Conservation (phyloP, 2,329 filamentous ascomycete genomes). For the Ceratocystiopsis sp. region DNA sequence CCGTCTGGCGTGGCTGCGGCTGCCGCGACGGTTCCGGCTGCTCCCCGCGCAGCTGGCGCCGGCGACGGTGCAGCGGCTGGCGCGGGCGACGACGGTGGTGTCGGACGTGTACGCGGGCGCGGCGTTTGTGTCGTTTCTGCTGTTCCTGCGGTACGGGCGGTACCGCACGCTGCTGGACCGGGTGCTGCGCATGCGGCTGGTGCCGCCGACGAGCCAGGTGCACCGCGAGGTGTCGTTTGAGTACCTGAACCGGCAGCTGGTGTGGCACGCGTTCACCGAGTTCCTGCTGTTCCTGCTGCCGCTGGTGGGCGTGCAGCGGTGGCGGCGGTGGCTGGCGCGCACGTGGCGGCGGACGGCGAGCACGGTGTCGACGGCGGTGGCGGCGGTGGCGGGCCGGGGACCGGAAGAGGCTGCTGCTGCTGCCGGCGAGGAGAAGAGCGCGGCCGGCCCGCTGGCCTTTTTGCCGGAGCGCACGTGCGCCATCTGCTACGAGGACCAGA, state of each 20-base stretch:
- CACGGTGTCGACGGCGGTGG: conserved; percentile 30
- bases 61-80: conserved; percentile 35
- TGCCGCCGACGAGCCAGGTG: conserved; percentile 70
- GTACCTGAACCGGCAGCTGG: conserved; percentile 90
- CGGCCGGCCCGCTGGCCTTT: conserved; percentile 62
- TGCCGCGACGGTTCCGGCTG: not conserved
- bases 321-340: conserved; percentile 75
- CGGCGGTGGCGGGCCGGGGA: conserved; percentile 12
- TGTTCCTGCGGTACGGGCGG: conserved; percentile 79
- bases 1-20: not conserved
- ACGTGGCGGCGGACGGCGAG: conserved; percentile 70
- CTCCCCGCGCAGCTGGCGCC: conserved; percentile 12
- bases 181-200: conserved; percentile 65
- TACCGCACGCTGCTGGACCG: conserved; percentile 86
- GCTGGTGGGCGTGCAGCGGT: conserved; percentile 83
- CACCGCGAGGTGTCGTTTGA: conserved; percentile 91
- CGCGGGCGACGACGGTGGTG: conserved; percentile 48
- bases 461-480: conserved; percentile 87
- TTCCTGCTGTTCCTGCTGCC: conserved; percentile 87
- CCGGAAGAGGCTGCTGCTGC: not conserved
- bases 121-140: conserved; percentile 69
- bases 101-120: conserved; percentile 66
- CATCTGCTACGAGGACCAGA: conserved; percentile 93
- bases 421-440: conserved; percentile 27
- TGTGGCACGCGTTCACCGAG: conserved; percentile 99